Base-by-base conservation (phyloP, 2,329 filamentous ascomycete genomes). In the Fusarium hostae region DNA sequence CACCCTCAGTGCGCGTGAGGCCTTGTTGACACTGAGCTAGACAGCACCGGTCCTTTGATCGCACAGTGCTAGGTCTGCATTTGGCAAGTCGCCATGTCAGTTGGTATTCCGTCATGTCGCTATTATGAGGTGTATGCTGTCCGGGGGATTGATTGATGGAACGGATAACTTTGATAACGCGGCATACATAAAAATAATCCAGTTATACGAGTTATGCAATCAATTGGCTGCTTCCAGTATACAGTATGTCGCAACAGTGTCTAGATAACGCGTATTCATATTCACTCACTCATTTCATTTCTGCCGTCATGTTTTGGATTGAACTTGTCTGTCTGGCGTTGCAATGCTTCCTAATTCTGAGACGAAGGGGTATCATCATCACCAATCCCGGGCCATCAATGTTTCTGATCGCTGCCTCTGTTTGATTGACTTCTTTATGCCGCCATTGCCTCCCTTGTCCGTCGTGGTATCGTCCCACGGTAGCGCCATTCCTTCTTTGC, bases 381-480 rank as follows among this genome's bases (percentile, higher is more conserved):
- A 44, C 68, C 63, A 71, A 66, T 64, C 66, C 68, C 40, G 39
- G 62, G 59, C 37, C 63, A 34, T 47, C 54, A 63, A 68, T 71
- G 67, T 73, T 73, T 71, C 61, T 73, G 50, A 54, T 66, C 52
- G 44, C 61, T 70, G 66, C 68, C 47, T 63, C 66, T 70, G 60
- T 66, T 70, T 70, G 60, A 70, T 67, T 64, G 57, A 71, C 50
- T 63, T 70, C 55, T 65, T 75, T 58, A 76, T 76, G 68, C 70
- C 55, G 41, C 69, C 62, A 61, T 59, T 37, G 44, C 34, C 64
- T 66, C 64, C 63, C 63, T 73, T 68, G 59, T 57, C 63, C 51
- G 59, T 70, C 68, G 61, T 67, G 66, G 70, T 61, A 76, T 76
- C 74, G 73, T 64, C 62, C 71, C 74, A 76, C 63, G 30, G 69